Evolutionary conservation across 2,329 filamentous ascomycete genomes (phyloP), one percentile per base, ranked within the genome.

Genomic region (Fusarium newnesense): DNA sequence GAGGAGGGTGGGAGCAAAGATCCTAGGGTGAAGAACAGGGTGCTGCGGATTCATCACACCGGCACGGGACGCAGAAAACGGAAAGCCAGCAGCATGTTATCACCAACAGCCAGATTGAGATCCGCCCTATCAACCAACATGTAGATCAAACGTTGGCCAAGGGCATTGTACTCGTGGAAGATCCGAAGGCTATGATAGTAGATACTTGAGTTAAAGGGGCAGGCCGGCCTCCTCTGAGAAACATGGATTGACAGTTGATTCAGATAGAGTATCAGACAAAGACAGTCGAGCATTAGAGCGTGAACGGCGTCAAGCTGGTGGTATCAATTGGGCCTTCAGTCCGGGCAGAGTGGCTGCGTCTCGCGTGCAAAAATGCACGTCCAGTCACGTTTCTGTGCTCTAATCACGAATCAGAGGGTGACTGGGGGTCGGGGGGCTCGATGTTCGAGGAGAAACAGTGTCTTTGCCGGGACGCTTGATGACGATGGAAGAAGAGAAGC

Each of bases 41-140:
- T 58, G 44, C 65, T 74, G 70, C 63, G 62, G 71, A 64, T 74
- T 69, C 56, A 72, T 70, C 72, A 75, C 65, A 76, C 71, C 62
- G 65, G 69, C 63, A 69, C 73, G 58, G 73, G 70, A 66, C 70
- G 70, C 71, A 73, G 66, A 56, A 65, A 69, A 40, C 58, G 68
- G 59, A 59, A 63, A 62, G 62, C 71, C 64, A 63, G 24, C 65
- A 69, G 32, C 34, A 50, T 53, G 37, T 40, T 43, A 47, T 53
- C 60, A 68, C 65, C 32, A 63, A 69, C 42, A 40, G 28, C 62
- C 42, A 50, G 42, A 50, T 34, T 58, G n/a, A 50, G 61, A 54
- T 32, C 42, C 42, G 19, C 44, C 65, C 43, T 28, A n/a, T 59
- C 43, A 21, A 40, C 36, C 58, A 69, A 46, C 44, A 58, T 61